Evolutionary conservation across 2,329 filamentous ascomycete species (phyloP).

Genomic region (Paraconiothyrium brasiliense): DNA sequence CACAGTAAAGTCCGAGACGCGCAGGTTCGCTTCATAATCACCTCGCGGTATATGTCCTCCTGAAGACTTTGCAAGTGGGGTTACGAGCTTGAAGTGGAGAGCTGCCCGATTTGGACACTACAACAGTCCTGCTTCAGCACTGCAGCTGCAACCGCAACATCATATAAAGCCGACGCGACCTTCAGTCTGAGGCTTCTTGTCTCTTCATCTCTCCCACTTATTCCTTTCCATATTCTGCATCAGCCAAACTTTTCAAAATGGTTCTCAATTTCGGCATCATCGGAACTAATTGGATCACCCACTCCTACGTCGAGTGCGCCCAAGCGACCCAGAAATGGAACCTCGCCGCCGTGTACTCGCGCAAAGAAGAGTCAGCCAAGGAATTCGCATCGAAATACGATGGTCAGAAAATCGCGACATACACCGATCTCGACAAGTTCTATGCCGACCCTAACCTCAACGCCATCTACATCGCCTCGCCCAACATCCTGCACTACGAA

Average conservation of each 20-base stretch:
- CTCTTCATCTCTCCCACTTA: background rate
- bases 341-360: slow-evolving; percentile 58
- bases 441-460: slow-evolving; percentile 50
- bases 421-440: slow-evolving; percentile 54
- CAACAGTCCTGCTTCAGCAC: slow-evolving; percentile 10
- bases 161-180: background rate
- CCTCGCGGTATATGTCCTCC: background rate
- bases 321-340: slow-evolving; percentile 56
- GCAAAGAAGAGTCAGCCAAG: slow-evolving; percentile 53
- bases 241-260: slow-evolving; percentile 15
- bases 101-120: slow-evolving; percentile 8
- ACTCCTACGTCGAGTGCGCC: slow-evolving; percentile 57
- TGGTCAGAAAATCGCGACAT: slow-evolving; percentile 38
- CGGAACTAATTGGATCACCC: slow-evolving; percentile 61
- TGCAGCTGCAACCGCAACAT: background rate
- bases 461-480: slow-evolving; percentile 60
- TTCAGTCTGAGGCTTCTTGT: background rate
- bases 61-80: slow-evolving; percentile 14
- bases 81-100: background rate
- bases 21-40: slow-evolving; percentile 3
- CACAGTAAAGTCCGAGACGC: background rate
- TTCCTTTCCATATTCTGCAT: background rate
- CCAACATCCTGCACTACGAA: slow-evolving; percentile 58
- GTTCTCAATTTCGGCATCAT: slow-evolving; percentile 58
- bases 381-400: slow-evolving; percentile 55